A percentile compares a stretch with the other conserved stretches of the same genome.
These are phyloP conservation scores for Debaryomyces sp. DNA, from an alignment of 1,139 yeast species.

Conservation along the genomic window DNA sequence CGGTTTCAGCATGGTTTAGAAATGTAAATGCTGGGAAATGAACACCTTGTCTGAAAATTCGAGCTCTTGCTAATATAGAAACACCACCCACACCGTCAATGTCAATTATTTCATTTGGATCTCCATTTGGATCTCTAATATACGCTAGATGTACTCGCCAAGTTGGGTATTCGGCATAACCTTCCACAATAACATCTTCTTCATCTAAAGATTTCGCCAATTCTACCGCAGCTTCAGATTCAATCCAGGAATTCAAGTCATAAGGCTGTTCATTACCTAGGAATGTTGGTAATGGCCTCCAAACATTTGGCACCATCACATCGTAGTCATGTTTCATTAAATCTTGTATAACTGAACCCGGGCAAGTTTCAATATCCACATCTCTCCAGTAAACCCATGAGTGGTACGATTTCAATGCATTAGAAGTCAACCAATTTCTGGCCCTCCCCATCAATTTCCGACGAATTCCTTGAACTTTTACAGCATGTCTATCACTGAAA, in stretches of 20 bases:
- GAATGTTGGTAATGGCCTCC: slow-evolving; percentile 84
- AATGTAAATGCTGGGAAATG: slow-evolving; percentile 90
- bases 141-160: slow-evolving; percentile 86
- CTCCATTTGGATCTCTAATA: slow-evolving; percentile 63
- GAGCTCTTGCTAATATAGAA: slow-evolving; percentile 79
- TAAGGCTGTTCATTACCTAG: slow-evolving; percentile 80
- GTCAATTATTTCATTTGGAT: slow-evolving; percentile 66
- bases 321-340: slow-evolving; percentile 76
- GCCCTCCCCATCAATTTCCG: slow-evolving; percentile 90
- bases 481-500: slow-evolving; percentile 86
- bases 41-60: slow-evolving; percentile 78
- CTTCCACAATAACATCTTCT: slow-evolving; percentile 89
- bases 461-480: slow-evolving; percentile 86
- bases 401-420: slow-evolving; percentile 80
- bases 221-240: slow-evolving; percentile 69
- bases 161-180: slow-evolving; percentile 87
- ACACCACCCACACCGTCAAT: slow-evolving; percentile 93
- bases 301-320: slow-evolving; percentile 86
- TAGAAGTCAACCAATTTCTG: slow-evolving; percentile 80
- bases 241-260: slow-evolving; percentile 89
- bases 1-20: slow-evolving; percentile 89
- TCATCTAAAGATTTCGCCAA: slow-evolving; percentile 69
- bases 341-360: slow-evolving; percentile 76
- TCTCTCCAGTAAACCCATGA: slow-evolving; percentile 97
- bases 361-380: slow-evolving; percentile 83